Evolutionary conservation across 352 stramenopile species (phyloP).

Genomic region (Pythium aquatile): DNA sequence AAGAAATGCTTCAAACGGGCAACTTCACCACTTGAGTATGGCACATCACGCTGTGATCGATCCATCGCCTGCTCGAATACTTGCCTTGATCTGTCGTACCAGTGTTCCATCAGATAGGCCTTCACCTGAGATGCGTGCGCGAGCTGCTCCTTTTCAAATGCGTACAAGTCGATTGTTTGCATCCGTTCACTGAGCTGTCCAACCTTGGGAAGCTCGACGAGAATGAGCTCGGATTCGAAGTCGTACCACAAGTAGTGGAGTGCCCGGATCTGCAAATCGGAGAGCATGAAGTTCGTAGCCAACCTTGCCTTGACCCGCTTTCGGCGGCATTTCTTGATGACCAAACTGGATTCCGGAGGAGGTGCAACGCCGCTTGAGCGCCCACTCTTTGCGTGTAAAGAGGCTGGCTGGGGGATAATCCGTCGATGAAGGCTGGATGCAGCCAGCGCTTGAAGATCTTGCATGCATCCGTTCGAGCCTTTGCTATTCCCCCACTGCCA

Average conservation of each 20-base stretch:
- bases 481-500: constrained; percentile 72
- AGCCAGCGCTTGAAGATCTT: constrained; percentile 48
- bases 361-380: neutral
- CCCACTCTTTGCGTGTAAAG: neutral
- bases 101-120: constrained; percentile 50
- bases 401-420: neutral
- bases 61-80: constrained; percentile 43
- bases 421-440: neutral
- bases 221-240: constrained; percentile 36
- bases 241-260: constrained; percentile 70
- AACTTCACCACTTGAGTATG: constrained; percentile 25
- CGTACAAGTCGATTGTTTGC: constrained; percentile 39
- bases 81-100: constrained; percentile 48
- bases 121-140: constrained; percentile 43
- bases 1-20: constrained; percentile 49
- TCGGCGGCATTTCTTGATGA: constrained; percentile 30
- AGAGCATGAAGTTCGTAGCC: constrained; percentile 41
- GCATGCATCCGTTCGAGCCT: constrained; percentile 46
- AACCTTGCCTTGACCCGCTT: constrained; percentile 48
- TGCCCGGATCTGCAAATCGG: constrained; percentile 43
- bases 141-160: constrained; percentile 58
- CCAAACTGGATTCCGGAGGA: neutral
- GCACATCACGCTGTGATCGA: constrained; percentile 8
- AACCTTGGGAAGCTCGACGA: constrained; percentile 49
- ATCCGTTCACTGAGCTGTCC: constrained; percentile 27